Conservation (phyloP, 306 rosid genomes). For the Cajanus cajan region DNA sequence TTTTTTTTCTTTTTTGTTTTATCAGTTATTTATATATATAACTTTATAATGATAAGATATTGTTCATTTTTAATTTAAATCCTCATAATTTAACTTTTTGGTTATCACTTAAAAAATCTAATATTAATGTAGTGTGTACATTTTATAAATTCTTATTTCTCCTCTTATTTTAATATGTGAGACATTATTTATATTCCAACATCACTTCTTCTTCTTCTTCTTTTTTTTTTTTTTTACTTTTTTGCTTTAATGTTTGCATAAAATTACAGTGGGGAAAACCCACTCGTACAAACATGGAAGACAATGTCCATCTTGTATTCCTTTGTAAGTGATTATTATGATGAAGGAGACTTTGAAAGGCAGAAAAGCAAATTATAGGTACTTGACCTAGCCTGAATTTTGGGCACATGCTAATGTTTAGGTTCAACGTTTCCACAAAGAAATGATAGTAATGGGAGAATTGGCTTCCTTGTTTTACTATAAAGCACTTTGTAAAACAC, state of each 20-base stretch:
- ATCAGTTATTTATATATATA: too few relatives aligned
- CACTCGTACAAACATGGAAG: not conserved
- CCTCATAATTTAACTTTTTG: too few relatives aligned
- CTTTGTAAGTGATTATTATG: constrained; percentile 17
- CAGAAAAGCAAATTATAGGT: constrained; percentile 24
- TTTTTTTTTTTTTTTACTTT: not conserved
- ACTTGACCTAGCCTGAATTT: constrained; percentile 20
- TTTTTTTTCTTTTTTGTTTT: too few relatives aligned
- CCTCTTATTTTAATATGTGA: too few relatives aligned
- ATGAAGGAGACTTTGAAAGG: constrained; percentile 10
- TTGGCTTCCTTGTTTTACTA: not conserved
- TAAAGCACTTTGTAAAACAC: not conserved
- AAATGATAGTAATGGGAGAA: constrained; percentile 9
- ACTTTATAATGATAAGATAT: too few relatives aligned
- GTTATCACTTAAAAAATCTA: too few relatives aligned
- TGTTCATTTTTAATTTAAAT: too few relatives aligned
- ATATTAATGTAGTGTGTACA: too few relatives aligned
- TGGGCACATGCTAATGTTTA: constrained; percentile 22
- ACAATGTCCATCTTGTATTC: too few relatives aligned
- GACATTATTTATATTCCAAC: too few relatives aligned
- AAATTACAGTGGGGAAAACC: not conserved
- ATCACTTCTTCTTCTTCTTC: too few relatives aligned
- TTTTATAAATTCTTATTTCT: too few relatives aligned
- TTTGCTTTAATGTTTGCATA: not conserved
- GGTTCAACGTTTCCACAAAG: constrained; percentile 20